phyloP scores from a whole-genome alignment of 257 asterid species.

The Parsonsia alboflavescens region DNA sequence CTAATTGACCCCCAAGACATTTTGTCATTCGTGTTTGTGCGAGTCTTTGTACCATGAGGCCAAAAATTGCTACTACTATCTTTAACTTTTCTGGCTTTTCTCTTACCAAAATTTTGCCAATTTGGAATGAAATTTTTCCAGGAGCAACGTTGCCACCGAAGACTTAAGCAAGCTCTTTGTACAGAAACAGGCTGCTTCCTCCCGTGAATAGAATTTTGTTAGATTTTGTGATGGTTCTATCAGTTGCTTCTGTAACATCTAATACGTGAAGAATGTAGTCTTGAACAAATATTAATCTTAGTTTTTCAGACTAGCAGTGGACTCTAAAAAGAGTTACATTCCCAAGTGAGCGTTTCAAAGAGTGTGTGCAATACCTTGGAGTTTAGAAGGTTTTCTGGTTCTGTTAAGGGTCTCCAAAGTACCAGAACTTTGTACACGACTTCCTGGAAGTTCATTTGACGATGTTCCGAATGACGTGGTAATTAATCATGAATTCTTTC shows the following conservation, averaged over 20 bases:
- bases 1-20: no score
- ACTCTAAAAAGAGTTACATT: neutral
- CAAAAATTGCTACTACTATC: neutral
- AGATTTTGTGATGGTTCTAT: neutral
- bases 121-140: constrained; percentile 26
- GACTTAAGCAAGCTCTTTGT: constrained; percentile 80
- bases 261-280: neutral
- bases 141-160: constrained; percentile 89
- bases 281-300: neutral
- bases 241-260: neutral
- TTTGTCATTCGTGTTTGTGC: no score
- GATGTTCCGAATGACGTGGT: neutral
- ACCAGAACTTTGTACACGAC: neutral
- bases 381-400: neutral
- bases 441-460: neutral
- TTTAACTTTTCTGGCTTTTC: neutral
- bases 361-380: neutral
- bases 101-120: constrained; percentile 14
- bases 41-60: neutral
- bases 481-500: neutral
- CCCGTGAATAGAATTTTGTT: constrained; percentile 23
- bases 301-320: neutral
- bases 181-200: constrained; percentile 36
- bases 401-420: neutral
- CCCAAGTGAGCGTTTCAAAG: neutral